Conservation (phyloP, 2,329 filamentous ascomycete species). For the Fusarium clavum region DNA sequence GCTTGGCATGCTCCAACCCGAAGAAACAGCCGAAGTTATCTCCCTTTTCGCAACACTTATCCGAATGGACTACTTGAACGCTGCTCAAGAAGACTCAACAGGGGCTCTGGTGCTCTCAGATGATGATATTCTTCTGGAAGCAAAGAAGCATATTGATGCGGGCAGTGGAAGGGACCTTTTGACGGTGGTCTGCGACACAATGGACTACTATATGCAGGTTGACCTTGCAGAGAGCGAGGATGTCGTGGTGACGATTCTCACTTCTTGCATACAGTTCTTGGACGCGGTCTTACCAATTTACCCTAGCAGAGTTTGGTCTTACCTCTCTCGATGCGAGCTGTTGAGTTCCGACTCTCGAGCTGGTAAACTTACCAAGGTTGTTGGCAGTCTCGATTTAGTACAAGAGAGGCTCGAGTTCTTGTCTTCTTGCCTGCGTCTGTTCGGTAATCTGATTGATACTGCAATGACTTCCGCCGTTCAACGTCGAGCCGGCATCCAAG, state of each 20-base stretch:
- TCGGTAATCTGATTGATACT: slow-evolving; percentile 80
- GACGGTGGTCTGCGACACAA: slow-evolving; percentile 83
- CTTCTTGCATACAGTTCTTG: slow-evolving; percentile 83
- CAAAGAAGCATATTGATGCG: slow-evolving; percentile 61
- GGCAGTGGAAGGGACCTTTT: slow-evolving; percentile 78
- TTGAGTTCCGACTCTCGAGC: slow-evolving; percentile 81
- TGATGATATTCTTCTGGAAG: slow-evolving; percentile 65
- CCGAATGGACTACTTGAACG: slow-evolving; percentile 60
- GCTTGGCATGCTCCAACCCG: slow-evolving; percentile 65
- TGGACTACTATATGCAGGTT: slow-evolving; percentile 77
- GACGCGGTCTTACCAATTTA: slow-evolving; percentile 77
- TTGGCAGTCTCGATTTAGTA: slow-evolving; percentile 85
- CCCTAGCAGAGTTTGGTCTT: slow-evolving; percentile 90
- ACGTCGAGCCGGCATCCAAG: slow-evolving; percentile 68
- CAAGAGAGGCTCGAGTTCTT: slow-evolving; percentile 82
- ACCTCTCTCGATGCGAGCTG: slow-evolving; percentile 83
- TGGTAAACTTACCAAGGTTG: slow-evolving; percentile 80
- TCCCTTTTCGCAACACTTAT: slow-evolving; percentile 79
- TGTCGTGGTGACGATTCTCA: slow-evolving; percentile 72
- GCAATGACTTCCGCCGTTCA: slow-evolving; percentile 76
- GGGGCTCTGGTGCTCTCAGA: slow-evolving; percentile 52
- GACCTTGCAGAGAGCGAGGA: slow-evolving; percentile 68
- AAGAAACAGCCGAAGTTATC: slow-evolving; percentile 79
- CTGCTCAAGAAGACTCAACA: slow-evolving; percentile 35
- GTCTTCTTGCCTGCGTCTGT: slow-evolving; percentile 77